Evolutionary conservation across 257 asterid species (phyloP), one percentile per base, ranked within the genome.

Genomic region (Capsicum chinense): DNA sequence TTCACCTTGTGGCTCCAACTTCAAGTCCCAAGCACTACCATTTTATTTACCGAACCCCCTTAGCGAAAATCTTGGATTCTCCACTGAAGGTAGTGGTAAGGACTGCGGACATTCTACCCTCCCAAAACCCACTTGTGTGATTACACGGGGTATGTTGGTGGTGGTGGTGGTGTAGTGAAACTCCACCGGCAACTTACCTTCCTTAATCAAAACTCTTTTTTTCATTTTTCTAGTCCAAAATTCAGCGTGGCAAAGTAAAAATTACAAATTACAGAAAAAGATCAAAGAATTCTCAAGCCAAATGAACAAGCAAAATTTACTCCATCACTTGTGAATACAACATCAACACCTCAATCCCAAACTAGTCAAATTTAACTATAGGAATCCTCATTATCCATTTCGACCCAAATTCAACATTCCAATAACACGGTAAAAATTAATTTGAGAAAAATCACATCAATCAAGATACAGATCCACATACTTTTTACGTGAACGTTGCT

Each of bases 381-480:
- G 26, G 63, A 74, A 52, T 76, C 81, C 63, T 52, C 81, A 52
- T 26, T 14, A 14, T 74, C 80, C 60, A 21, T 74, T 50, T 74
- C 63, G 5, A 76, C 81, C 58, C 8, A 44, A 5, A 19, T 50
- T 50, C 13, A 66, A 5, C 6, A 74, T 12, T 73, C 81, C 62
- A 76, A 26, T 15, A 21, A 8, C 74, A 68, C n/a, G 33, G 13
- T 83, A 39, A 83, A 56, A 50, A 68, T 26, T 26, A 35, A 33
- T 6, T 7, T 68, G 68, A 47, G 11, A 83, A 19, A 48, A 54
- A 76, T 50, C 47, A 74, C 44, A 50, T 19, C 26, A 54, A 83
- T 68, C 85, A 44, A 10, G 47, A 35, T 37, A 52, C 80, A 67
- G 85, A 83, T 83, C 80, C 74, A 82, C 74, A 50, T 59, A 19